Percentiles rank a stretch among this genome's conserved stretches.
Conservation (phyloP, 768 basidiomycete species). For the Sistotremastrum niveocremeum region DNA sequence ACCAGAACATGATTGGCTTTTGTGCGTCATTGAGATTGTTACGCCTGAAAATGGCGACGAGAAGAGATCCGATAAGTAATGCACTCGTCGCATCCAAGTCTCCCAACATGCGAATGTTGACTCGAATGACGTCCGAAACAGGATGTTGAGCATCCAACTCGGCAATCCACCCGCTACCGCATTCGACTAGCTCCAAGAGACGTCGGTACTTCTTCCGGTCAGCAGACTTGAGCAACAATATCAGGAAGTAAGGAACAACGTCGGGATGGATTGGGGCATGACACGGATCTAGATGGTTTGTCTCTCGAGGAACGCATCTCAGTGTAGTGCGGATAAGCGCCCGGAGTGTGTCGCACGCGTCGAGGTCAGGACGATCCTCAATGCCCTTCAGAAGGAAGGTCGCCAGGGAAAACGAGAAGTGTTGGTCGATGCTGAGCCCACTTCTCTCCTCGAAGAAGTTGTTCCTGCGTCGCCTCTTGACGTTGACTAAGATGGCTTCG, state of each 20-base stretch:
- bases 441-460: conserved; percentile 71
- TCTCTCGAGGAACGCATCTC: conserved; percentile 39
- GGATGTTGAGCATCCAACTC: conserved; percentile 24
- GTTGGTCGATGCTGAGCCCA: conserved; percentile 62
- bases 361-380: conserved; percentile 45
- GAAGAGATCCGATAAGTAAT: conserved; percentile 60
- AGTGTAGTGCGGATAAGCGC: conserved; percentile 50
- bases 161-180: conserved; percentile 32
- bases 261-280: conserved; percentile 39
- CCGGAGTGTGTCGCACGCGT: conserved; percentile 35
- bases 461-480: conserved; percentile 60
- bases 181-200: conserved; percentile 49
- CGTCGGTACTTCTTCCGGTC: conserved; percentile 39
- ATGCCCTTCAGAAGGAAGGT: conserved; percentile 80
- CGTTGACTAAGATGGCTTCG: conserved; percentile 54
- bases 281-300: conserved; percentile 24
- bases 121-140: conserved; percentile 28
- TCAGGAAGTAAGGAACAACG: conserved; percentile 66
- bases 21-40: conserved; percentile 74
- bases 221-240: conserved; percentile 57
- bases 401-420: conserved; percentile 72
- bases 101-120: conserved; percentile 46
- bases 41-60: conserved; percentile 58
- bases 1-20: conserved; percentile 62
- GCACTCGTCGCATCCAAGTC: conserved; percentile 50